Conservation (phyloP, 805 yeast genomes). For the Maudiozyma barnettii region DNA sequence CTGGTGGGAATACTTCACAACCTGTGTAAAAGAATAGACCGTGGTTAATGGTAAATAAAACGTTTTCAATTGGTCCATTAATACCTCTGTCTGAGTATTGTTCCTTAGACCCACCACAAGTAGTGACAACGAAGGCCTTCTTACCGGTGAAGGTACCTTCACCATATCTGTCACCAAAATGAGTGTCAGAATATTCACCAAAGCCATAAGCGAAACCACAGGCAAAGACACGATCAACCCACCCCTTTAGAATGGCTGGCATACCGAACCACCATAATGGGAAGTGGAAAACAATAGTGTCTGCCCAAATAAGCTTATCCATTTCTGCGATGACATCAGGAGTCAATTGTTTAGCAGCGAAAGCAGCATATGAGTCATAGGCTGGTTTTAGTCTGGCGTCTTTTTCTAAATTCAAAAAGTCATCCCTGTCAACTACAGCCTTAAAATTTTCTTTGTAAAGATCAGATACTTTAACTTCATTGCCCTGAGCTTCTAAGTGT, state of each 20-base stretch:
- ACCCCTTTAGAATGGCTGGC: constrained; percentile 27
- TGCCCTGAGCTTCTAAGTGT: constrained; percentile 16
- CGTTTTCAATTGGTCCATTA: constrained; percentile 15
- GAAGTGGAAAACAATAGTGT: constrained; percentile 19
- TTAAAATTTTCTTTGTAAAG: constrained; percentile 20
- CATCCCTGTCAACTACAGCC: constrained; percentile 13
- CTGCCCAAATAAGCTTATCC: constrained; percentile 24
- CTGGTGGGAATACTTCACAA: constrained; percentile 16
- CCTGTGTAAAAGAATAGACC: constrained; percentile 18
- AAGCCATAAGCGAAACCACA: constrained; percentile 20
- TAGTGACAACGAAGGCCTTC: constrained; percentile 9
- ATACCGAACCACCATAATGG: constrained; percentile 28
- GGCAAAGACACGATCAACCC: constrained; percentile 23
- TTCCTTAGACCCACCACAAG: constrained; percentile 11
- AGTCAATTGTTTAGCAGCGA: constrained; percentile 10
- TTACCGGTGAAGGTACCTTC: constrained; percentile 20
- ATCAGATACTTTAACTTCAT: constrained; percentile 23
- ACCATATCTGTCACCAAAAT: constrained; percentile 13
- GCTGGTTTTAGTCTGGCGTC: constrained; percentile 9
- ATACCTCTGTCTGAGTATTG: constrained; percentile 15
- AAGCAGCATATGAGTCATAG: constrained; percentile 16
- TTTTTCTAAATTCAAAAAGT: constrained; percentile 11
- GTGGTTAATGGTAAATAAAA: constrained; percentile 19
- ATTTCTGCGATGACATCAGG: constrained; percentile 23
- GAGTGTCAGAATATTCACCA: constrained; percentile 8